phyloP scores from a whole-genome alignment of 139 green algal genomes.

The Protoeuglena noctilucae region DNA sequence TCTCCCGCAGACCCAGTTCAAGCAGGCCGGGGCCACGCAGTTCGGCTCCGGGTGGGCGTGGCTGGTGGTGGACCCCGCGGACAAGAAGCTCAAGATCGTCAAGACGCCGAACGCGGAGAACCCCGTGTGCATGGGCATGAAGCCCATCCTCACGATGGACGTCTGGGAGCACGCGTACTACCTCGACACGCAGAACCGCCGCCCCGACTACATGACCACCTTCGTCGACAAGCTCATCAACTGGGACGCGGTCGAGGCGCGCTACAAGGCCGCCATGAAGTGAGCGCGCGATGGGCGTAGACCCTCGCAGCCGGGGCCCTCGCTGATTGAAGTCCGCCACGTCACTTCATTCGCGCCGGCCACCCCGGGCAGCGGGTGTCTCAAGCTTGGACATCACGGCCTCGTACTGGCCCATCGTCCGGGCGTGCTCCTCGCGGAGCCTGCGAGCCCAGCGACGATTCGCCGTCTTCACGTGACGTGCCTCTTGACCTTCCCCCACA shows the following conservation, averaged over 20 bases:
- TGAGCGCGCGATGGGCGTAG: too few relatives aligned
- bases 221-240: slow-evolving; percentile 73
- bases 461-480: too few relatives aligned
- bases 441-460: too few relatives aligned
- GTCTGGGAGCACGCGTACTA: slow-evolving; percentile 82
- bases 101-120: slow-evolving; percentile 89
- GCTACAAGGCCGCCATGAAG: slow-evolving; percentile 16
- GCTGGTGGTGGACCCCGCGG: slow-evolving; percentile 5
- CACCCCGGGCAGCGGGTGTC: too few relatives aligned
- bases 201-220: slow-evolving; percentile 59
- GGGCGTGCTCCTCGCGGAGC: too few relatives aligned
- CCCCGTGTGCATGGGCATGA: slow-evolving; percentile 54
- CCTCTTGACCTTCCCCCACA: too few relatives aligned
- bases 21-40: slow-evolving; percentile 10
- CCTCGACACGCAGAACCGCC: slow-evolving; percentile 43
- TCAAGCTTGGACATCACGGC: too few relatives aligned
- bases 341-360: too few relatives aligned
- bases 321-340: too few relatives aligned
- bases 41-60: slow-evolving; percentile 25
- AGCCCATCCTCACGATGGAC: slow-evolving; percentile 76
- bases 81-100: slow-evolving; percentile 56
- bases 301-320: too few relatives aligned
- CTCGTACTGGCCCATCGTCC: too few relatives aligned
- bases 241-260: slow-evolving; percentile 52
- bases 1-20: slow-evolving; percentile 18